Percentiles rank a stretch among this genome's conserved stretches.
These are phyloP conservation scores for Caryopteris hybrid DNA, from an alignment of 305 asterid genomes.

Conservation along the genomic window DNA sequence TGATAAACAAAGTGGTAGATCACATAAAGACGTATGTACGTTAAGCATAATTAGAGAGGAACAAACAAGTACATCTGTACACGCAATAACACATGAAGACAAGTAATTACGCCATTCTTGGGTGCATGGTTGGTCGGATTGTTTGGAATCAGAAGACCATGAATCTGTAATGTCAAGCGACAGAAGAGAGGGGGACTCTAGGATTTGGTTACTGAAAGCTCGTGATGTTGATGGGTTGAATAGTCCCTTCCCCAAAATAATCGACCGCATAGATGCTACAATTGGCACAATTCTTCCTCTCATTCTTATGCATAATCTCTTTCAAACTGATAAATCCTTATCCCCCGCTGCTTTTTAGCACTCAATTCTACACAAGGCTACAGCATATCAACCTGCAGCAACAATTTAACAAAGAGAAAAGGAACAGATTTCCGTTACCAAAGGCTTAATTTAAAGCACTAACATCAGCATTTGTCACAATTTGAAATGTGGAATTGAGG, in stretches of 20 bases:
- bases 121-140: conserved; percentile 17
- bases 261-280: conserved; percentile 20
- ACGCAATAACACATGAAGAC: background rate
- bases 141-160: conserved; percentile 43
- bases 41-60: background rate
- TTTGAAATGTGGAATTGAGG: background rate
- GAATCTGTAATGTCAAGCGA: conserved; percentile 60
- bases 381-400: background rate
- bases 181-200: conserved; percentile 55
- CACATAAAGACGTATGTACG: background rate
- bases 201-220: conserved; percentile 31
- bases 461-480: background rate
- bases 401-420: background rate
- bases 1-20: background rate
- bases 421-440: background rate
- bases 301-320: conserved; percentile 23
- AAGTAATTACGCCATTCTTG: conserved; percentile 39
- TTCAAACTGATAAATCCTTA: conserved; percentile 3
- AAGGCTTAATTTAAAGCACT: background rate
- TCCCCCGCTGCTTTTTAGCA: background rate
- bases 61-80: background rate
- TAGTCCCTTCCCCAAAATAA: conserved; percentile 14
- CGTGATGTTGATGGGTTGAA: conserved; percentile 16
- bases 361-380: background rate
- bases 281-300: conserved; percentile 23